A percentile compares a stretch with the other conserved stretches of the same genome.
Conservation (phyloP, 2,329 filamentous ascomycete genomes). For the Aspergillus floridensis region DNA sequence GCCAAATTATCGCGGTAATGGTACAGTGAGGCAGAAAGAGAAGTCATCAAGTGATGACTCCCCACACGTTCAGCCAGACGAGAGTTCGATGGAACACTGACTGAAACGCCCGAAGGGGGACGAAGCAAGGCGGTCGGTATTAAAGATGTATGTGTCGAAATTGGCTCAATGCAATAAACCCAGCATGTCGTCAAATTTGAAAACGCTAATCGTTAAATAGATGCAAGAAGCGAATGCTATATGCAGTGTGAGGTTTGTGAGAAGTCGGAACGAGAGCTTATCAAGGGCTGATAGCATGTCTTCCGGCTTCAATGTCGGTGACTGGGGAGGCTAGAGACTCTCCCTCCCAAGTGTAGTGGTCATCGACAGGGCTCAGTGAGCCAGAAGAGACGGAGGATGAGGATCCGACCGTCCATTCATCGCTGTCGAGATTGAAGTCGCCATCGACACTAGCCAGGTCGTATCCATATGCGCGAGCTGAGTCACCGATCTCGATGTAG, state of each 20-base stretch:
- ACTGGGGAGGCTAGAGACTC: conserved; percentile 37
- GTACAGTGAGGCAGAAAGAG: conserved; percentile 33
- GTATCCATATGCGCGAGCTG: conserved; percentile 50
- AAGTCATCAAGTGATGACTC: conserved; percentile 16
- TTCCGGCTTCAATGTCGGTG: conserved; percentile 41
- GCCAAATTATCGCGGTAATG: conserved; percentile 25
- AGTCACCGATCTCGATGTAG: conserved; percentile 80
- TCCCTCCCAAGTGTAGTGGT: conserved; percentile 50
- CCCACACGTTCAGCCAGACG: conserved; percentile 20
- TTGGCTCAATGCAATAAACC: conserved; percentile 39
- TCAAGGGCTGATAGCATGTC: conserved; percentile 28
- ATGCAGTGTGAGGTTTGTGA: conserved; percentile 8
- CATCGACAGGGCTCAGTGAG: conserved; percentile 61
- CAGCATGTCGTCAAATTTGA: conserved; percentile 37
- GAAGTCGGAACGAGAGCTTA: conserved; percentile 12
- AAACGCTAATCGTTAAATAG: conserved; percentile 35
- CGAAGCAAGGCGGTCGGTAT: conserved; percentile 24
- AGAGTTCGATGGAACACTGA: background rate
- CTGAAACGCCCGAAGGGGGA: conserved; percentile 8
- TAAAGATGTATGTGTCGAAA: conserved; percentile 41
- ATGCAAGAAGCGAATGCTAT: conserved; percentile 28
- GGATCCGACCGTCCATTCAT: conserved; percentile 87
- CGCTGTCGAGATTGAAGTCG: conserved; percentile 63
- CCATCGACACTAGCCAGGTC: conserved; percentile 58
- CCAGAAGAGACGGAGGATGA: conserved; percentile 71